phyloP scores from a whole-genome alignment of 140 eudicot genomes.

The Cichorium intybus region DNA sequence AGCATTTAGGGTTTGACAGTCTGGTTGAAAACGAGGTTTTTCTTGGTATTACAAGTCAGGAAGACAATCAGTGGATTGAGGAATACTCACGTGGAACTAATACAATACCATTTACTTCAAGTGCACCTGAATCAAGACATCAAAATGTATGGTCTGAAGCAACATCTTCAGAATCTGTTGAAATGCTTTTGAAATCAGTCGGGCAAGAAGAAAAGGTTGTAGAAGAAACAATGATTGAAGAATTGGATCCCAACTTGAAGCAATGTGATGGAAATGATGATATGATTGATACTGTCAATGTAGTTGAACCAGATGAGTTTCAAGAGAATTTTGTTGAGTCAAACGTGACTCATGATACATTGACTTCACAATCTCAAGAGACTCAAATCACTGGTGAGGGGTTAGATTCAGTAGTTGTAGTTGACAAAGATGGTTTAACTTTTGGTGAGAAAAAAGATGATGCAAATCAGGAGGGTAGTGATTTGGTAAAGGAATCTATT shows the following conservation, averaged over 20 bases:
- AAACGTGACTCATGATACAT: slow-evolving; percentile 12
- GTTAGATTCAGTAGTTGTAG: slow-evolving; percentile 34
- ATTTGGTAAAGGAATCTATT: slow-evolving; percentile 24
- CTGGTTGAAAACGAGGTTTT: slow-evolving; percentile 79
- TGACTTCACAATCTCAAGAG: slow-evolving; percentile 20
- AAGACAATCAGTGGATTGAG: slow-evolving; percentile 89
- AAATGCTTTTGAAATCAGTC: slow-evolving; percentile 81
- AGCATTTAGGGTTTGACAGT: slow-evolving; percentile 65
- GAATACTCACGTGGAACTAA: slow-evolving; percentile 72
- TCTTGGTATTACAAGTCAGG: slow-evolving; percentile 82
- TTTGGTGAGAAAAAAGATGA: slow-evolving; percentile 25
- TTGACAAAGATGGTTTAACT: slow-evolving; percentile 22
- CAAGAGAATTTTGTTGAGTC: slow-evolving; percentile 32
- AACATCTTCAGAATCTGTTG: slow-evolving; percentile 91
- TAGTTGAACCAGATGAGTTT: slow-evolving; percentile 22
- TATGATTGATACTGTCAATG: no score
- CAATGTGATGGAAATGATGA: slow-evolving; percentile 30
- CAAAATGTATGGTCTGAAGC: slow-evolving; percentile 96
- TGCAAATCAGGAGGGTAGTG: slow-evolving; percentile 30
- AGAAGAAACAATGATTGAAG: slow-evolving; percentile 33
- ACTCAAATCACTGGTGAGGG: slow-evolving; percentile 8
- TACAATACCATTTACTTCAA: slow-evolving; percentile 64
- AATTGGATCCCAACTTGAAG: slow-evolving; percentile 39
- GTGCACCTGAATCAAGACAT: slow-evolving; percentile 65
- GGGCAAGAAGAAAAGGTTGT: slow-evolving; percentile 79